A percentile compares a stretch with the other conserved stretches of the same genome.
Evolutionary conservation across 345 rosid genomes (phyloP).

Genomic region (Rhizophora apiculata): DNA sequence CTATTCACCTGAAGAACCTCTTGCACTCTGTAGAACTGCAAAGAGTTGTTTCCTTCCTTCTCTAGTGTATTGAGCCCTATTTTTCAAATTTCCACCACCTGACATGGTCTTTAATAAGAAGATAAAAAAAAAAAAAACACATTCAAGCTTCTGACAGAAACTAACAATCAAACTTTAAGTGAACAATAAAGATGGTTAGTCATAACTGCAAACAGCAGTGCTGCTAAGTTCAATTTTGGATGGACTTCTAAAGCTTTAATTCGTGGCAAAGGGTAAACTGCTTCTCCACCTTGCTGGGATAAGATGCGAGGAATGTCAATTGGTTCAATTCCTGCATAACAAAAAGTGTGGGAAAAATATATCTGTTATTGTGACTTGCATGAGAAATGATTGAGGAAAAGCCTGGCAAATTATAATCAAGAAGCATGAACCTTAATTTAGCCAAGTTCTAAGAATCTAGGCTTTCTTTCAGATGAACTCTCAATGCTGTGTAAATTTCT

Average conservation of each 20-base stretch:
- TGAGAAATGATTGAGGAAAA: conserved; percentile 4
- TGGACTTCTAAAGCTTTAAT: conserved; percentile 85
- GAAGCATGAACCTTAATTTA: neutral
- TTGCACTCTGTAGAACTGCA: conserved; percentile 95
- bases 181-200: conserved; percentile 16
- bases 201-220: conserved; percentile 88
- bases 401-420: conserved; percentile 1
- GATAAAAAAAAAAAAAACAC: conserved; percentile 11
- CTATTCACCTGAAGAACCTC: conserved; percentile 89
- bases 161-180: conserved; percentile 9
- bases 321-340: conserved; percentile 72
- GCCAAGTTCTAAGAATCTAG: neutral
- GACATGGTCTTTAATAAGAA: conserved; percentile 52
- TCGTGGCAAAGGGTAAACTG: conserved; percentile 89
- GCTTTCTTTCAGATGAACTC: neutral
- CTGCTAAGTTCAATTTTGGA: conserved; percentile 83
- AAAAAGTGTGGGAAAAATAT: conserved; percentile 13
- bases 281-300: conserved; percentile 95
- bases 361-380: conserved; percentile 9
- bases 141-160: conserved; percentile 17
- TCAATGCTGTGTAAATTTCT: no score
- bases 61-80: conserved; percentile 76
- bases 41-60: conserved; percentile 98
- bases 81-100: conserved; percentile 60
- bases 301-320: conserved; percentile 84